Conservation (phyloP, 2,329 filamentous ascomycete species). For the Clarireedia paspali region DNA sequence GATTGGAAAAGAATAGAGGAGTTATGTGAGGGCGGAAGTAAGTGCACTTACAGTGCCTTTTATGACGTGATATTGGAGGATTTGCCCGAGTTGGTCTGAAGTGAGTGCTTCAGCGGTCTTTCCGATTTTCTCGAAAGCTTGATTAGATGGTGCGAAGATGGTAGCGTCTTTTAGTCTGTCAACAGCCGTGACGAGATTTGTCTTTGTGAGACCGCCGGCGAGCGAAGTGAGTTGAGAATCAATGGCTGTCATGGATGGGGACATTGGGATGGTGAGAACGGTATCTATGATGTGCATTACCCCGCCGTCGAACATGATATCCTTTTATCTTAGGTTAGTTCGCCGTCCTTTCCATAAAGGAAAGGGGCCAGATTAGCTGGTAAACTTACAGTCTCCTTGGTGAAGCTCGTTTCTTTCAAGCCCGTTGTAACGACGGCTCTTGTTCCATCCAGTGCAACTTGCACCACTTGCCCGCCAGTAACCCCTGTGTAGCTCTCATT, state of each 20-base stretch:
- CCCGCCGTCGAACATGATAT: constrained; percentile 42
- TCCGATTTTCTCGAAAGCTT: constrained; percentile 31
- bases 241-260: constrained; percentile 31
- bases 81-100: constrained; percentile 20
- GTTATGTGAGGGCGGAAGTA: background rate
- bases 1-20: background rate
- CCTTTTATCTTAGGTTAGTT: constrained; percentile 23
- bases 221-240: constrained; percentile 33
- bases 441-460: constrained; percentile 10
- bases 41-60: constrained; percentile 1
- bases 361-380: constrained; percentile 19
- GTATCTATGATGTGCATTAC: constrained; percentile 46
- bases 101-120: constrained; percentile 28
- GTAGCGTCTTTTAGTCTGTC: constrained; percentile 43
- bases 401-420: constrained; percentile 11
- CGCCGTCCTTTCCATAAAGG: constrained; percentile 28
- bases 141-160: constrained; percentile 31
- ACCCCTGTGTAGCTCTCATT: constrained; percentile 39
- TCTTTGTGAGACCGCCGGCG: constrained; percentile 30
- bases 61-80: constrained; percentile 28
- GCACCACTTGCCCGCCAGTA: constrained; percentile 40
- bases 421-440: constrained; percentile 4
- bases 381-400: constrained; percentile 37
- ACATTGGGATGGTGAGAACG: constrained; percentile 40
- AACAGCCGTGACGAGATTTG: constrained; percentile 30